A percentile compares a stretch with the other conserved stretches of the same genome.
These are phyloP conservation scores for Diophrys appendiculata DNA, from an alignment of 73 alveolate genomes.

Conservation along the genomic window DNA sequence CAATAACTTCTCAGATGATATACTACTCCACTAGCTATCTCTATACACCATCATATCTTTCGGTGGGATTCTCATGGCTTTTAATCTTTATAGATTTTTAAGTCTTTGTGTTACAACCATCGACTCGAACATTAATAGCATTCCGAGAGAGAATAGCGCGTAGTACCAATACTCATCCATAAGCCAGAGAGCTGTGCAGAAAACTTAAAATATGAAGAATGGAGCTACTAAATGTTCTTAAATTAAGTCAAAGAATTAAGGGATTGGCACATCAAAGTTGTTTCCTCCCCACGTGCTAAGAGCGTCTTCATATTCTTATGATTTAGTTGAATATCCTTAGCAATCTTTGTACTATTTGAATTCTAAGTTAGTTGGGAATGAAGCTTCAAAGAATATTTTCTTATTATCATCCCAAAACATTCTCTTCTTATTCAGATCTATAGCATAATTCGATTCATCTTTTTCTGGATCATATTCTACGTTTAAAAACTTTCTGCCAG, in stretches of 20 bases:
- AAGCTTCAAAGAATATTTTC: conserved; percentile 48
- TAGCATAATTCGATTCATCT: too few species aligned
- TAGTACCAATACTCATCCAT: conserved; percentile 96
- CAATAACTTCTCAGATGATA: conserved; percentile 79
- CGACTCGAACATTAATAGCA: conserved; percentile 89
- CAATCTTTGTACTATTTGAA: conserved; percentile 61
- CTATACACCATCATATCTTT: conserved; percentile 76
- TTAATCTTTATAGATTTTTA: conserved; percentile 90
- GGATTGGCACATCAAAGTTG: conserved; percentile 88
- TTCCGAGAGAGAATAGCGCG: conserved; percentile 84
- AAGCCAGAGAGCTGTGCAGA: conserved; percentile 95
- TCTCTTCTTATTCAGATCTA: conserved; percentile 67
- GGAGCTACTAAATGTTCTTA: conserved; percentile 97
- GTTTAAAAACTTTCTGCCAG: too few species aligned
- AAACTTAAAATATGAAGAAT: conserved; percentile 94
- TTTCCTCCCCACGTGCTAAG: conserved; percentile 81
- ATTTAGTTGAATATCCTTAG: conserved; percentile 50
- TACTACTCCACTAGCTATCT: conserved; percentile 75
- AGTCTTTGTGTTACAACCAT: conserved; percentile 95
- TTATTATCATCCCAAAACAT: conserved; percentile 60
- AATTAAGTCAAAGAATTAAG: conserved; percentile 79
- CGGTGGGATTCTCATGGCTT: conserved; percentile 93
- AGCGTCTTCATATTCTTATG: conserved; percentile 42
- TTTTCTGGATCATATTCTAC: too few species aligned
- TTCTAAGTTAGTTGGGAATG: conserved; percentile 58